These are phyloP conservation scores for Paxillus involutus DNA, from an alignment of 768 basidiomycete species.

Conservation along the genomic window DNA sequence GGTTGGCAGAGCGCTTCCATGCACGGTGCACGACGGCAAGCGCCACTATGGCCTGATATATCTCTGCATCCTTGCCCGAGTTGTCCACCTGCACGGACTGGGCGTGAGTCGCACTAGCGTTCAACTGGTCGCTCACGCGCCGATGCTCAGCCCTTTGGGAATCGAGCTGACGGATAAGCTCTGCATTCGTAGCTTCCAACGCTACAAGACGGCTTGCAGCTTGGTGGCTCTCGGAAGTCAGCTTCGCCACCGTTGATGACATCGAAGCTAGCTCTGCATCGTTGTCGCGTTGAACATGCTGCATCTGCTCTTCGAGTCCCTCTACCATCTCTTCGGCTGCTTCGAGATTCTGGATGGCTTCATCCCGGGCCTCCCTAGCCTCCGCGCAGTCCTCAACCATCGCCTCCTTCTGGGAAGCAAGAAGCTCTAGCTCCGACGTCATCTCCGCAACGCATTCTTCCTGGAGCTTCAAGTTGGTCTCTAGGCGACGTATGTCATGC, in stretches of 20 bases:
- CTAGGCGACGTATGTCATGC: constrained; percentile 74
- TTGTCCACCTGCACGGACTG: constrained; percentile 10
- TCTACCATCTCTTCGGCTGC: constrained; percentile 64
- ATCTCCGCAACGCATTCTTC: constrained; percentile 75
- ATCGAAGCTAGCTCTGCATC: constrained; percentile 38
- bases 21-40: constrained; percentile 21
- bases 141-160: constrained; percentile 8
- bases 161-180: constrained; percentile 13
- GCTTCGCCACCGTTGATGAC: constrained; percentile 39
- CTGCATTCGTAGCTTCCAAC: constrained; percentile 16
- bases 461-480: constrained; percentile 70
- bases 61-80: constrained; percentile 4
- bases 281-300: constrained; percentile 20
- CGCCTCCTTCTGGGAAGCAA: constrained; percentile 66
- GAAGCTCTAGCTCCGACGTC: constrained; percentile 65
- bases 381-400: constrained; percentile 87
- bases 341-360: constrained; percentile 55
- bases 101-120: constrained; percentile 4
- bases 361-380: constrained; percentile 71
- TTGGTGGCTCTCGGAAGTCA: constrained; percentile 33
- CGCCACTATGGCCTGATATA: constrained; percentile 20
- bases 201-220: constrained; percentile 14
- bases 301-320: constrained; percentile 31
- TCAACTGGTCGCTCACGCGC: constrained; percentile 10
- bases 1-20: constrained; percentile 15